These are phyloP conservation scores for Monosporozyma aerobia DNA, from an alignment of 805 yeast genomes.

Conservation along the genomic window DNA sequence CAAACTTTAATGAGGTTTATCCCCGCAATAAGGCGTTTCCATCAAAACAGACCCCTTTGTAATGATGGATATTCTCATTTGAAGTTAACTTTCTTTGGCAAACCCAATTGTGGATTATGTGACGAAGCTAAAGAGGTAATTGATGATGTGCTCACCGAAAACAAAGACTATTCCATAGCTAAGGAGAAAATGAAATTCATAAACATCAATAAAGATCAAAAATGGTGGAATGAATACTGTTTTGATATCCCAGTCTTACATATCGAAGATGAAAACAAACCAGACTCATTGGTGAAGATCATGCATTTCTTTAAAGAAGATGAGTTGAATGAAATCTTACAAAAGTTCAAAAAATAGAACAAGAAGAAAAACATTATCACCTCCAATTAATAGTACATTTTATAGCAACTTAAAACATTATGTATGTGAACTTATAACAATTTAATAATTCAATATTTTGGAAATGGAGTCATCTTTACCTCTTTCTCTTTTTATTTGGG, in stretches of 20 bases:
- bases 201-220: conserved; percentile 53
- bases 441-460: background rate
- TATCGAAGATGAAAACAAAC: conserved; percentile 39
- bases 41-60: background rate
- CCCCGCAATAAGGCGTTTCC: background rate
- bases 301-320: conserved; percentile 59
- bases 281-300: conserved; percentile 43
- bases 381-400: background rate
- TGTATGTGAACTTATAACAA: background rate
- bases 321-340: conserved; percentile 45
- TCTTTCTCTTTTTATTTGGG: conserved; percentile 1
- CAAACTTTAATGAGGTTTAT: background rate
- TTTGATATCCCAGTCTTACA: conserved; percentile 76
- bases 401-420: background rate
- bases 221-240: conserved; percentile 65
- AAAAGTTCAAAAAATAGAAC: conserved; percentile 4
- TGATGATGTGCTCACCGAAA: conserved; percentile 27
- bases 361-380: background rate
- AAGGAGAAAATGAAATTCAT: conserved; percentile 29
- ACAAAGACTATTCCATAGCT: conserved; percentile 12
- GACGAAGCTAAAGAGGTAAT: conserved; percentile 51
- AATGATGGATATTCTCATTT: conserved; percentile 8
- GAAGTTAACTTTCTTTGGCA: conserved; percentile 52
- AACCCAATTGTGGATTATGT: conserved; percentile 61
- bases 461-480: background rate